phyloP scores from a whole-genome alignment of 2,329 filamentous ascomycete genomes.

The Fusarium sublunatum region DNA sequence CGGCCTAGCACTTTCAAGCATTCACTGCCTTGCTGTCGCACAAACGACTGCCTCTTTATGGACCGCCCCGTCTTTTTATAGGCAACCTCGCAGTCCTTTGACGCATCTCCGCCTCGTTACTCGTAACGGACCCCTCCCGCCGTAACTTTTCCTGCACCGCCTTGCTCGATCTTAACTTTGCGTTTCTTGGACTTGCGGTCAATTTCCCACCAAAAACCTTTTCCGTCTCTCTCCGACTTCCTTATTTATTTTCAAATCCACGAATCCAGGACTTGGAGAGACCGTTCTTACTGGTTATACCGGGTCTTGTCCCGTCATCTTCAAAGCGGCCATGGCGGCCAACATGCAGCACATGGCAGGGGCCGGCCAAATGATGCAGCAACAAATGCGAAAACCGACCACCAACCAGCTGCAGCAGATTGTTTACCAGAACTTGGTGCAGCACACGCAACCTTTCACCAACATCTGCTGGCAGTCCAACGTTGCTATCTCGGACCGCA shows the following conservation, averaged over 20 bases:
- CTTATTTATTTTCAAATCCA: conserved; percentile 4
- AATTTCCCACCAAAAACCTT: not conserved
- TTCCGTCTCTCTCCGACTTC: conserved; percentile 4
- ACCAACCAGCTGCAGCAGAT: conserved; percentile 51
- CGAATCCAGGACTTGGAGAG: conserved; percentile 13
- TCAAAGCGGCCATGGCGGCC: conserved; percentile 66
- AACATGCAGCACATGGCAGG: conserved; percentile 68
- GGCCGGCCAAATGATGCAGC: conserved; percentile 59
- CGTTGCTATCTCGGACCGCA: conserved; percentile 54
- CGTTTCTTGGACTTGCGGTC: not conserved
- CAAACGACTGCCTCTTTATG: conserved; percentile 48
- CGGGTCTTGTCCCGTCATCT: conserved; percentile 38
- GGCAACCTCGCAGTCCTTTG: conserved; percentile 46
- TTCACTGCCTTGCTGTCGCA: conserved; percentile 34
- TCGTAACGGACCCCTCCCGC: conserved; percentile 10
- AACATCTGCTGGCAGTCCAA: conserved; percentile 55
- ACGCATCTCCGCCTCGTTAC: conserved; percentile 37
- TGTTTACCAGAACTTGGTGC: conserved; percentile 55
- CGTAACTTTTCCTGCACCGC: conserved; percentile 20
- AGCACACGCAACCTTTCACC: conserved; percentile 49
- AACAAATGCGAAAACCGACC: conserved; percentile 53
- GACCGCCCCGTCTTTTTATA: conserved; percentile 47
- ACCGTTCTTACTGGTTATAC: conserved; percentile 17
- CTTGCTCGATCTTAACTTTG: conserved; percentile 5
- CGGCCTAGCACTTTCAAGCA: conserved; percentile 17